Evolutionary conservation across 768 basidiomycete species (phyloP), one percentile per base, ranked within the genome.

Genomic region (Daedaleopsis nitida): DNA sequence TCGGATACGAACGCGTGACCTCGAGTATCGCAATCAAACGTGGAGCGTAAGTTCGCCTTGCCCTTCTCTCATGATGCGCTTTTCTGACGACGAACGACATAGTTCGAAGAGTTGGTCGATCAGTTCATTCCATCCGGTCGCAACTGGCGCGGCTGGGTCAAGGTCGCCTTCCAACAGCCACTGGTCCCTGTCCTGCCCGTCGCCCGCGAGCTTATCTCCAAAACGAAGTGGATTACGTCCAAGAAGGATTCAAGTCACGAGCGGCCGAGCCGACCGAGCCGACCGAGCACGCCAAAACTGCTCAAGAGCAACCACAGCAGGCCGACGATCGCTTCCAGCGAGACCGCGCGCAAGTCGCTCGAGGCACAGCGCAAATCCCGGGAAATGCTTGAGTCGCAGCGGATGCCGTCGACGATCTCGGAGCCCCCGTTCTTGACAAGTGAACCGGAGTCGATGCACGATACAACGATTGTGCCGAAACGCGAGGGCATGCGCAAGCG

Each of bases 11-110:
- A 94, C 92, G 5, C 86, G 92, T 37, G 84, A 86, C 53, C 78
- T 96, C 44, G 87, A 90, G 66, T 94, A 91, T 72, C 86, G 85
- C 59, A 92, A 92, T 65, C 87, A 89, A 68, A 91, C 90, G 3
- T 88, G 83, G 83, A 92, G 90, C 75, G 91, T 92, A 74, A 65
- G 88, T 80, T 3, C 3, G 9, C 19, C 2, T 45, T 32, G 43
- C 19, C 45, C 10, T 51, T 59, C 27, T 48, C 34, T 21, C 54
- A 57, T 34, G 34, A 11, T 48, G 52, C 48, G 27, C n/a, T 48
- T 13, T 55, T 38, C 58, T 56, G 57, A 65, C 55, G 62, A 24
- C 60, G 38, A 13, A 49, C 52, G 38, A 35, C 52, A 50, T 64
- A 92, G 90, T 90, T 92, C 63, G 90, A 92, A 72, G 89, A 91